Evolutionary conservation across 345 rosid species (phyloP), one percentile per base, ranked within the genome.

Genomic region (Sisymbrium irio): DNA sequence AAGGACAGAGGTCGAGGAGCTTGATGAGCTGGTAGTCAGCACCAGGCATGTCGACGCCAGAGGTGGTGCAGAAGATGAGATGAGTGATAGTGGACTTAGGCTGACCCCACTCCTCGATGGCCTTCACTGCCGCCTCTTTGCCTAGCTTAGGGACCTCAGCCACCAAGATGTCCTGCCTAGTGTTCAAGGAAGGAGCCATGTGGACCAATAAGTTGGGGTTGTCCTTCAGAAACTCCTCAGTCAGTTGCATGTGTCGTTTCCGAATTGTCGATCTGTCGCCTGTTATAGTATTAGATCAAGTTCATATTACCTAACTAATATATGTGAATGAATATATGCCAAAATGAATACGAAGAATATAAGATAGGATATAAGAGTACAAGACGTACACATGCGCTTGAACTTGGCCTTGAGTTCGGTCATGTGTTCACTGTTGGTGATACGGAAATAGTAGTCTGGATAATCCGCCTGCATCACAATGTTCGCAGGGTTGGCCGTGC

Each of bases 1-100:
- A 87, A 5, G 91, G 87, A n/a, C 87, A 79, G 8, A 90, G 91
- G 9, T 91, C 93, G 8, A 88, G 78, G 11, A 90, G 88, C 81
- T 90, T 90, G 11, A 88, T 86, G 63, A 90, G 91, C 74, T 88
- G 93, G 83, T 88, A 90, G 75, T 90, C 96, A 4, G 96, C 96
- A 1, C 93, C 96, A 11, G 96, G 93, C 96, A 90, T 90, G 84
- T 90, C 96, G 0, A 88, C 93, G 0, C 96, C 93, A 1, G 90
- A 83, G 3, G 96, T 86, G 15, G 93, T 90, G 71, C 96, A 90
- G 77, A 88, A 90, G 67, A 90, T 79, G 3, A 90, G 77, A 12
- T 90, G 96, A 33, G 96, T 90, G 82, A 90, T 85, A 73, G 82
- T 90, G 4, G 93, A 88, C 74, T 88, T 90, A 19, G 91, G 84